Evolutionary conservation across 1,139 yeast genomes (phyloP).

Genomic region (Entelexis sorbosivorans): DNA sequence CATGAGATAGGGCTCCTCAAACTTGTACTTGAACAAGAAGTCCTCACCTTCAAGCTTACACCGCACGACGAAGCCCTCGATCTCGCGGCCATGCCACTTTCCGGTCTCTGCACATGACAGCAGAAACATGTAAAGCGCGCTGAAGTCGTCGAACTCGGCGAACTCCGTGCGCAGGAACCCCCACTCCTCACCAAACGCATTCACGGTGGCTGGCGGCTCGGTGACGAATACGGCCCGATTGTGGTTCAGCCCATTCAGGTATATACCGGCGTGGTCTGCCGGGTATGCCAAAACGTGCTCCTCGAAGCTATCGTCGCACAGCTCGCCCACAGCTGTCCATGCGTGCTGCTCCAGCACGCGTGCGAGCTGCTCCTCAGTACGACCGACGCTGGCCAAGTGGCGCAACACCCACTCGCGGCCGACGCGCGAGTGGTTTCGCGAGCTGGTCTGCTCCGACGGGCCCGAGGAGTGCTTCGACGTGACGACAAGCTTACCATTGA

Average conservation of each 20-base stretch:
- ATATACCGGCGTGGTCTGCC: conserved; percentile 61
- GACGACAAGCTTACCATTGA: conserved; percentile 59
- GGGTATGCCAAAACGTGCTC: conserved; percentile 81
- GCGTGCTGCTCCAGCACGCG: conserved; percentile 40
- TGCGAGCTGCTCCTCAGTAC: conserved; percentile 45
- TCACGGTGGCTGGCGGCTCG: conserved; percentile 49
- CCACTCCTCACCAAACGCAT: conserved; percentile 50
- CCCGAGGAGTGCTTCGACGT: conserved; percentile 91
- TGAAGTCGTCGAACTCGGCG: conserved; percentile 34
- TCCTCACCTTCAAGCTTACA: conserved; percentile 37
- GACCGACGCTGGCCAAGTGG: conserved; percentile 40
- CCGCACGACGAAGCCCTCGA: conserved; percentile 90
- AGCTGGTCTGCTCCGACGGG: conserved; percentile 22
- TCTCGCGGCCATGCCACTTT: conserved; percentile 55
- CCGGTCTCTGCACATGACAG: conserved; percentile 49
- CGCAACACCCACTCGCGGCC: conserved; percentile 50
- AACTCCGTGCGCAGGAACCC: conserved; percentile 52
- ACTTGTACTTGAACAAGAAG: conserved; percentile 84
- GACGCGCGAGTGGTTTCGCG: conserved; percentile 59
- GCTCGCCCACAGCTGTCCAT: conserved; percentile 81
- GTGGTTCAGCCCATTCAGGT: conserved; percentile 74
- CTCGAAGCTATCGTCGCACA: conserved; percentile 86
- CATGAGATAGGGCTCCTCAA: conserved; percentile 87
- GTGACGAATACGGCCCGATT: conserved; percentile 59
- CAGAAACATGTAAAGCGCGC: conserved; percentile 41